A percentile compares a stretch with the other conserved stretches of the same genome.
Conservation (phyloP, 148 eudicot species). For the Persicaria maculosa region DNA sequence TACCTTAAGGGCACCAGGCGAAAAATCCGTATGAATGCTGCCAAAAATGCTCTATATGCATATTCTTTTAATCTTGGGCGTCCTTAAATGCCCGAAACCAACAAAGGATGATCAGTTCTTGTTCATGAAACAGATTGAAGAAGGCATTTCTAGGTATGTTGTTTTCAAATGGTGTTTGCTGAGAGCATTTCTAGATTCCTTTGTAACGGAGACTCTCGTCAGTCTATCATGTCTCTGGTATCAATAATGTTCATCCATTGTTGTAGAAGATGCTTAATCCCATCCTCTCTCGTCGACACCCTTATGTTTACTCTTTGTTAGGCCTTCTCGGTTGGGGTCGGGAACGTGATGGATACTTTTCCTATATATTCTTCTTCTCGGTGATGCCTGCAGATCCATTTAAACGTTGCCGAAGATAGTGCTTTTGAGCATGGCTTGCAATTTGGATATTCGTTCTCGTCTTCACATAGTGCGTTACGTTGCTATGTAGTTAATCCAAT, state of each 20-base stretch:
- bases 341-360: too few relatives aligned
- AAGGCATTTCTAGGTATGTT: constrained; percentile 82
- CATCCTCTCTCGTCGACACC: too few relatives aligned
- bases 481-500: too few relatives aligned
- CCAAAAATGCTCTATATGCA: constrained; percentile 65
- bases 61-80: constrained; percentile 47
- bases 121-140: constrained; percentile 46
- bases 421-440: too few relatives aligned
- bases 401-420: too few relatives aligned
- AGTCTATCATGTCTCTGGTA: constrained; percentile 43
- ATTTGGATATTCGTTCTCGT: too few relatives aligned
- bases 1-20: too few relatives aligned
- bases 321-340: too few relatives aligned
- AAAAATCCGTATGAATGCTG: constrained; percentile 29
- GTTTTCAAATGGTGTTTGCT: constrained; percentile 64
- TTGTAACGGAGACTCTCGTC: constrained; percentile 39
- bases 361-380: too few relatives aligned
- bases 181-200: constrained; percentile 52
- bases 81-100: constrained; percentile 23
- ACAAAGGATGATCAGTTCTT: constrained; percentile 29
- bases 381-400: too few relatives aligned
- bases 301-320: too few relatives aligned
- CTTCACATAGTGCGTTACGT: too few relatives aligned
- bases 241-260: constrained; percentile 38
- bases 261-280: constrained; percentile 65